Conservation (phyloP, 1,284 basidiomycete genomes). For the Cystobasidium sp. region DNA sequence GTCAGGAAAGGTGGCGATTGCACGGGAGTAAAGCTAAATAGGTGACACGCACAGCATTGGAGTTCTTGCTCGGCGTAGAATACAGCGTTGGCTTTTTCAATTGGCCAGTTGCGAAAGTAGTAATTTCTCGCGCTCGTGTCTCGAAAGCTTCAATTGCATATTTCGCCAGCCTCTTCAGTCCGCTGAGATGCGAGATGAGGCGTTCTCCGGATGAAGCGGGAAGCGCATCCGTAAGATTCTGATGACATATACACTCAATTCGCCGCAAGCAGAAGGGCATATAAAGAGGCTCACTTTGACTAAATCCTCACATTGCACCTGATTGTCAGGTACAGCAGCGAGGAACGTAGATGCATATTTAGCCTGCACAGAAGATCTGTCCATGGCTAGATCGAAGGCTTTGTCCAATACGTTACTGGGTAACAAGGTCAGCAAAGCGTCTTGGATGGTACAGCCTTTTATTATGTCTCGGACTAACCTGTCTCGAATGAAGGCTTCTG, state of each 20-base stretch:
- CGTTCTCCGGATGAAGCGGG: constrained; percentile 62
- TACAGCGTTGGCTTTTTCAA: constrained; percentile 47
- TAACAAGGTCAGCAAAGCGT: neutral
- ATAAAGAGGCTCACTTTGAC: constrained; percentile 65
- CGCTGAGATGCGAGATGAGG: constrained; percentile 71
- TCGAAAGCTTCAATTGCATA: constrained; percentile 72
- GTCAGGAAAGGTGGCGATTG: neutral
- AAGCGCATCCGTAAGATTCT: constrained; percentile 69
- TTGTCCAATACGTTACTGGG: constrained; percentile 65
- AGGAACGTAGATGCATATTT: constrained; percentile 86
- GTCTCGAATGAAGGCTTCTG: constrained; percentile 64
- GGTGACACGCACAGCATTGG: constrained; percentile 15
- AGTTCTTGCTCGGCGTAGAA: constrained; percentile 1
- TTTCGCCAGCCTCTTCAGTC: constrained; percentile 74
- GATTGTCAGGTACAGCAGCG: constrained; percentile 60
- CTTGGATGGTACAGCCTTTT: neutral
- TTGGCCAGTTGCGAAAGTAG: constrained; percentile 68
- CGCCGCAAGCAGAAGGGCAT: neutral
- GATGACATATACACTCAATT: constrained; percentile 16
- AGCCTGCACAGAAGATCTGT: constrained; percentile 70
- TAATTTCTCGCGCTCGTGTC: constrained; percentile 71
- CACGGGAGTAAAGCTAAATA: neutral
- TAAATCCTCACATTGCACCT: constrained; percentile 63
- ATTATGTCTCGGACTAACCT: constrained; percentile 62
- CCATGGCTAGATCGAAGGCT: constrained; percentile 66